phyloP scores from a whole-genome alignment of 2,329 filamentous ascomycete species.

The Cylindrodendrum hubeiense region DNA sequence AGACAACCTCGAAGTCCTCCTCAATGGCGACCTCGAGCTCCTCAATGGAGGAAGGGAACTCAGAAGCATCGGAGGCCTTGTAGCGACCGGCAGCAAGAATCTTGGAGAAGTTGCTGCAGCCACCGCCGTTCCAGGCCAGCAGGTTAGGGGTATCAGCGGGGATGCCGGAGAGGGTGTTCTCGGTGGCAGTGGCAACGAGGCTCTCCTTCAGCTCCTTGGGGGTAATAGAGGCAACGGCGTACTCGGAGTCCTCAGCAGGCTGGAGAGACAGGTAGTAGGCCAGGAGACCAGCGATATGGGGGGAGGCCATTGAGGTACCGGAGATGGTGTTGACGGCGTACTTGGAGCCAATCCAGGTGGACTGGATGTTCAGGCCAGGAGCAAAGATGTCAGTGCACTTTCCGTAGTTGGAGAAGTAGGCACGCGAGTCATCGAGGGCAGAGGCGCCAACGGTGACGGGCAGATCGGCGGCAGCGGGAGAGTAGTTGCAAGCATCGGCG shows the following conservation, averaged over 20 bases:
- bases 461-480: conserved; percentile 90
- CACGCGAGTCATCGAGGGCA: conserved; percentile 92
- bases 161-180: conserved; percentile 82
- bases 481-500: conserved; percentile 99
- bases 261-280: conserved; percentile 99
- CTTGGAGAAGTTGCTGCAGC: conserved; percentile 88
- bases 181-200: conserved; percentile 85
- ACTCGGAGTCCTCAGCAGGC: conserved; percentile 89
- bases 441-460: conserved; percentile 97
- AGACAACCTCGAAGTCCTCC: conserved; percentile 70
- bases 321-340: conserved; percentile 99
- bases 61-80: conserved; percentile 61
- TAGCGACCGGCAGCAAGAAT: conserved; percentile 83
- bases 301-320: conserved; percentile 98
- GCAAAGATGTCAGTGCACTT: conserved; percentile 99
- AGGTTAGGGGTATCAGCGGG: conserved; percentile 91
- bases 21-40: conserved; percentile 72
- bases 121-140: conserved; percentile 99
- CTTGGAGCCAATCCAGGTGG: conserved; percentile 98
- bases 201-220: conserved; percentile 94
- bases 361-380: conserved; percentile 95
- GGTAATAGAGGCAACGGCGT: conserved; percentile 88
- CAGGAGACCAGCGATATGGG: conserved; percentile 94
- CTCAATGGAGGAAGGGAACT: conserved; percentile 63
- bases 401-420: conserved; percentile 99